Base-by-base conservation (phyloP, 73 alveolate species). In the Urostyla sp. region DNA sequence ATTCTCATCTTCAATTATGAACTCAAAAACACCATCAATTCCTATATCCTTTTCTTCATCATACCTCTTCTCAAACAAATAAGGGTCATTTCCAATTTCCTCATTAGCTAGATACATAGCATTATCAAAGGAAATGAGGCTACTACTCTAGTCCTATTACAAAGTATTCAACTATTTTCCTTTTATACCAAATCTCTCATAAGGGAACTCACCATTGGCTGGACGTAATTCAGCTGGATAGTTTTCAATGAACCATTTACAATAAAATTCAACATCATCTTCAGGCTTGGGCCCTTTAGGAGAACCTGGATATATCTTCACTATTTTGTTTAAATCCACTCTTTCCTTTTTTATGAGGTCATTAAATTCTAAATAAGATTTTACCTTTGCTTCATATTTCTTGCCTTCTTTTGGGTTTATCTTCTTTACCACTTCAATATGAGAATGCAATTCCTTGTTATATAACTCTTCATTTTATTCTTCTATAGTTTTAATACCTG, bases 261-360 rank as follows among this genome's bases (percentile, higher is more conserved):
- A n/a, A 67, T 49, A 80, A 37, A 34, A 13, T 13, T 53, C 31
- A 1, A 67, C 66, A 26, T 80, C 90, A 34, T 80, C 90, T 35
- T 67, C 77, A 1, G 90, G 90, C 26, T 4, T 7, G 13, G 67
- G 76, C 23, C 90, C 90, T 34, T 80, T 80, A 0, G 30, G 18
- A 31, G 85, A 67, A 0, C 90, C 90, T 10, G 90, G 90, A 32
- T 80, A 80, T 27, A 24, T 0, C 52, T 69, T 69, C 18, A 67
- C 72, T 21, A n/a, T n/a, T 27, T 80, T 84, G 66, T 63, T 66
- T 16, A 66, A 31, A 27, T 66, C 80, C 23, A 6, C 37, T 21
- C 15, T 40, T n/a, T 59, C 55, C 20, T 27, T 40, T 4, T 37
- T 40, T 44, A 66, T 43, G 4, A 66, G 5, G 3, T 66, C 80